Evolutionary conservation across 352 stramenopile species (phyloP), one percentile per base, ranked within the genome.

Genomic region (Pythium volutum): DNA sequence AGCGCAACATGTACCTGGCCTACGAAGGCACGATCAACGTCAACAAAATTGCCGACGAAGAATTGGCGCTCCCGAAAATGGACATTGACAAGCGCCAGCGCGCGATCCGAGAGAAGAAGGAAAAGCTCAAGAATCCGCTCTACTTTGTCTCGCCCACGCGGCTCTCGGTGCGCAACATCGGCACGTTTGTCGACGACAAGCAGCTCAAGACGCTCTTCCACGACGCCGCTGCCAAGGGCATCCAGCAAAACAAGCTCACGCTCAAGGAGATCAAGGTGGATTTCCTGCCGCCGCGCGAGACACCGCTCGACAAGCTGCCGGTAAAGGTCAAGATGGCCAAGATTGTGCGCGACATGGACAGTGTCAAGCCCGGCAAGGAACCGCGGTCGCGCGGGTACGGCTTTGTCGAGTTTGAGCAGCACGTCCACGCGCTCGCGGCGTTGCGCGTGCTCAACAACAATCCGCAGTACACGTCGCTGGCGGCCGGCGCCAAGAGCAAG

Each of bases 401-500:
- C 15, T 99, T 99, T 81, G 94, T 98, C n/a, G 96, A 99, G 75
- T 99, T 99, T 70, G 83, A 81, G 12, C 78, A 98, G 71, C 97
- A 99, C 76, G 78, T 89, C 36, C 93, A 98, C 77, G 96, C 97
- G 15, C 76, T 99, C 29, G 93, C 95, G n/a, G 96, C 92, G 53
- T 76, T 99, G 38, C 88, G 97, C 23, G 74, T 96, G 54, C 69
- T 99, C 36, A 99, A 99, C 75, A 99, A 99, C 76, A 99, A 99
- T 75, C 88, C 96, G 0, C 71, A 81, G 45, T 99, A 97, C 69
- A 84, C 76, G 38, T 67, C 71, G 29, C 72, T 80, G 31, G 84
- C 87, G 7, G 82, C 82, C 3, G 86, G 88, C 25, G 52, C 58
- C 26, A 74, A 73, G 26, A 50, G 60, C 45, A 74, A 75, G 36